Conservation (phyloP, 495 filamentous ascomycete species). For the Daldinia grandis region DNA sequence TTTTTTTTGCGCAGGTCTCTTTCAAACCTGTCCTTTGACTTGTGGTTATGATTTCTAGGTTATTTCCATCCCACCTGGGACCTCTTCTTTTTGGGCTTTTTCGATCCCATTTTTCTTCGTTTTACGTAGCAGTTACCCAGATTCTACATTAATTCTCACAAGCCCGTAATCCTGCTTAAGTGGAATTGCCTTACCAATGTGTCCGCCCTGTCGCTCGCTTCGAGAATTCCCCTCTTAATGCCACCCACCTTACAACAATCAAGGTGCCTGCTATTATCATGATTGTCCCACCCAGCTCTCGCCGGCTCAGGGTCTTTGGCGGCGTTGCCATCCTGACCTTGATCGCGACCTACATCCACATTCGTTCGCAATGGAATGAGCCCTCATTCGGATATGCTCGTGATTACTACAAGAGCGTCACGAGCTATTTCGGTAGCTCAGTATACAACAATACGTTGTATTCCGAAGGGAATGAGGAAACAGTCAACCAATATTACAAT, state of each 20-base stretch:
- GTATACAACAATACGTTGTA: slow-evolving; percentile 46
- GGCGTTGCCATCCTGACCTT: slow-evolving; percentile 30
- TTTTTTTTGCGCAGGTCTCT: not conserved
- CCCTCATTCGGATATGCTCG: slow-evolving; percentile 41
- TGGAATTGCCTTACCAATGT: slow-evolving; percentile 13
- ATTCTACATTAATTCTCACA: not conserved
- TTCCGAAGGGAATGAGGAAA: slow-evolving; percentile 37
- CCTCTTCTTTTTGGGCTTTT: slow-evolving; percentile 11
- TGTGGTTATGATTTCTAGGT: slow-evolving; percentile 8
- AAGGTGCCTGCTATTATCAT: slow-evolving; percentile 22
- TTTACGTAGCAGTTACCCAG: not conserved
- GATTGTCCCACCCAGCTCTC: slow-evolving; percentile 41
- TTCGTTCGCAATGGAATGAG: slow-evolving; percentile 37
- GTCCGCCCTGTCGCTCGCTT: not conserved
- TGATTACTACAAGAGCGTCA: slow-evolving; percentile 44
- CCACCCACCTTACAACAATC: not conserved
- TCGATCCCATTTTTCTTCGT: slow-evolving; percentile 4
- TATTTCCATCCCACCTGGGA: slow-evolving; percentile 24
- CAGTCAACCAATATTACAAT: slow-evolving; percentile 42
- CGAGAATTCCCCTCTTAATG: slow-evolving; percentile 24
- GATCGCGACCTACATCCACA: slow-evolving; percentile 31
- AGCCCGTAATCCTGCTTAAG: not conserved
- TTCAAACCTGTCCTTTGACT: slow-evolving; percentile 12
- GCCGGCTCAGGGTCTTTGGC: slow-evolving; percentile 39
- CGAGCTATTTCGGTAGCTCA: slow-evolving; percentile 34